These are phyloP conservation scores for Claviceps paspali DNA, from an alignment of 2,329 filamentous ascomycete species.

Conservation along the genomic window DNA sequence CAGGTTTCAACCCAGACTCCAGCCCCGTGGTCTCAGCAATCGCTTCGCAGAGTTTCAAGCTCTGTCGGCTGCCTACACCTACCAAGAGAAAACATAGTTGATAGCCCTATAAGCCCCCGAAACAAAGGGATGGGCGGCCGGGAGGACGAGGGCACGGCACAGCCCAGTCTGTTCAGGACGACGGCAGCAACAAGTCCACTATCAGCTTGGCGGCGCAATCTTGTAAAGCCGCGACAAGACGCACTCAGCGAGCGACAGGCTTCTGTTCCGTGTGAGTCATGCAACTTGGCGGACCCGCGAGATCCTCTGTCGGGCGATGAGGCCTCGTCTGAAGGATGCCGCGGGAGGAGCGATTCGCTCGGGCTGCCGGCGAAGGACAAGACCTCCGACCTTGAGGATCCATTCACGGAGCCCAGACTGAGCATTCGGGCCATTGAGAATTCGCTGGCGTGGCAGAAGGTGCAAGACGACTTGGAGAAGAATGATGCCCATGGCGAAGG, in stretches of 20 bases:
- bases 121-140: background rate
- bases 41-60: slow-evolving; percentile 5
- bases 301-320: background rate
- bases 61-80: background rate
- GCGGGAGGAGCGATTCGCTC: slow-evolving; percentile 1
- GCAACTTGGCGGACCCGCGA: slow-evolving; percentile 4
- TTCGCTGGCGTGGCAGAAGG: slow-evolving; percentile 12
- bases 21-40: slow-evolving; percentile 3
- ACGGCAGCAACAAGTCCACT: slow-evolving; percentile 3
- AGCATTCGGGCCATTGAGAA: slow-evolving; percentile 15
- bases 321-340: background rate
- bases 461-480: slow-evolving; percentile 8
- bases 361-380: background rate
- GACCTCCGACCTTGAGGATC: slow-evolving; percentile 2
- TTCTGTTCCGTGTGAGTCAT: slow-evolving; percentile 5
- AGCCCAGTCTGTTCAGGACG: background rate
- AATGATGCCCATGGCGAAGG: slow-evolving; percentile 1
- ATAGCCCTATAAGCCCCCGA: background rate
- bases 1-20: background rate
- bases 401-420: slow-evolving; percentile 9
- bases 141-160: background rate
- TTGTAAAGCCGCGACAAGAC: slow-evolving; percentile 1
- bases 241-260: background rate
- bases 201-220: slow-evolving; percentile 6
- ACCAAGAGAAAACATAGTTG: background rate